A percentile compares a stretch with the other conserved stretches of the same genome.
Conservation (phyloP, 768 basidiomycete genomes). For the Punctularia strigosozonata region DNA sequence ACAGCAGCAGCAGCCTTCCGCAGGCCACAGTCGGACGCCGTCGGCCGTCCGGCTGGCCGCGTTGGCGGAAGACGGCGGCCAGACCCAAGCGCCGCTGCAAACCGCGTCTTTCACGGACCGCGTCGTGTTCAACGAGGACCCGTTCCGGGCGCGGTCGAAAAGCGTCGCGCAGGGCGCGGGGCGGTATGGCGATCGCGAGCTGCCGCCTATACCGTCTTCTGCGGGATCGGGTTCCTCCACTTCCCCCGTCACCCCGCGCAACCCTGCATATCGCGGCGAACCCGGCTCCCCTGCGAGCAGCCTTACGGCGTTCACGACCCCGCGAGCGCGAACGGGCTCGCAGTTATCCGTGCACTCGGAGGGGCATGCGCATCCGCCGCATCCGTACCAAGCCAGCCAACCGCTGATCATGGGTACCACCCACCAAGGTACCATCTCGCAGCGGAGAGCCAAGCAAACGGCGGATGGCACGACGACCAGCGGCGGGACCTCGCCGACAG, state of each 20-base stretch:
- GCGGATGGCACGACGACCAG: conserved; percentile 44
- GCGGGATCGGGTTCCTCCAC: conserved; percentile 4
- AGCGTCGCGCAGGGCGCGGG: not conserved
- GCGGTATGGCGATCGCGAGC: not conserved
- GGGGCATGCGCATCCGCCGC: conserved; percentile 8
- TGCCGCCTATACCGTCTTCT: conserved; percentile 55
- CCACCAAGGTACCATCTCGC: conserved; percentile 52
- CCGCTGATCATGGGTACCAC: conserved; percentile 47
- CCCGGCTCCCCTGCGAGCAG: conserved; percentile 28
- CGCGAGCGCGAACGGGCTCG: not conserved
- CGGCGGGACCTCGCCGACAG: conserved; percentile 14
- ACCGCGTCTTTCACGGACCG: not conserved
- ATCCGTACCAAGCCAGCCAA: conserved; percentile 13
- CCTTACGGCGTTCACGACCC: conserved; percentile 6
- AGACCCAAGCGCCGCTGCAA: not conserved
- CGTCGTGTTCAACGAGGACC: not conserved
- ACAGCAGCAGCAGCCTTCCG: conserved; percentile 35
- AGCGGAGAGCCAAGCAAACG: conserved; percentile 56
- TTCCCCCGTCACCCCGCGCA: conserved; percentile 9
- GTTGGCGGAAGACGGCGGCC: conserved; percentile 43
- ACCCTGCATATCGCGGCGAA: conserved; percentile 8
- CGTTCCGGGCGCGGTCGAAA: too few species aligned
- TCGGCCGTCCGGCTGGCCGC: conserved; percentile 46
- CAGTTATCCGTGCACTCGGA: conserved; percentile 18
- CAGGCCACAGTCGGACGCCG: conserved; percentile 39